Evolutionary conservation across 2,329 filamentous ascomycete genomes (phyloP).

Genomic region (Neurospora sp.): DNA sequence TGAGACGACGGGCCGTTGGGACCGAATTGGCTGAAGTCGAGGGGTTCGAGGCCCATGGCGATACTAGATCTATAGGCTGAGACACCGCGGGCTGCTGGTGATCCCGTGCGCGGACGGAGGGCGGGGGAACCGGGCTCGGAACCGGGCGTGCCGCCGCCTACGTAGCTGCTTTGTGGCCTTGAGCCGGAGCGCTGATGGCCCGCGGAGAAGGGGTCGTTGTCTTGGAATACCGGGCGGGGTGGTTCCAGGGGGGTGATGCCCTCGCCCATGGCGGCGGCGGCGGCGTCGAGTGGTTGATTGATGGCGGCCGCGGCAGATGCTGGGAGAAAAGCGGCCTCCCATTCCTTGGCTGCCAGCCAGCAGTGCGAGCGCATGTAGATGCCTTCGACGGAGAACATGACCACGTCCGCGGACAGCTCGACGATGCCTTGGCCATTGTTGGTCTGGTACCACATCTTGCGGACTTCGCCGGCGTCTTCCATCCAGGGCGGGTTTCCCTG

Average conservation of each 20-base stretch:
- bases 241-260: slow-evolving; percentile 17
- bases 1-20: background rate
- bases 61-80: slow-evolving; percentile 25
- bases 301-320: slow-evolving; percentile 19
- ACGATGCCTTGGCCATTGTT: slow-evolving; percentile 44
- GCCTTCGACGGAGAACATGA: slow-evolving; percentile 52
- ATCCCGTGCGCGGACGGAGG: slow-evolving; percentile 13
- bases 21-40: slow-evolving; percentile 6
- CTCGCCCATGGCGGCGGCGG: slow-evolving; percentile 1
- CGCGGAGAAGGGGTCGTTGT: slow-evolving; percentile 17
- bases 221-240: slow-evolving; percentile 20
- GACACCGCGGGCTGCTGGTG: slow-evolving; percentile 12
- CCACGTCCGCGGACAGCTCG: slow-evolving; percentile 49
- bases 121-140: slow-evolving; percentile 8
- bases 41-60: slow-evolving; percentile 25
- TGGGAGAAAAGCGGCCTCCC: slow-evolving; percentile 25
- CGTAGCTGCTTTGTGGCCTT: background rate
- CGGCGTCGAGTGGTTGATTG: slow-evolving; percentile 9
- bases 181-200: background rate
- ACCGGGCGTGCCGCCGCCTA: background rate
- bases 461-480: slow-evolving; percentile 51
- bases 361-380: slow-evolving; percentile 50
- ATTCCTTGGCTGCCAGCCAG: slow-evolving; percentile 43
- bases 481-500: slow-evolving; percentile 67
- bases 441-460: slow-evolving; percentile 66